Percentiles rank a stretch among this genome's conserved stretches.
Conservation (phyloP, 129 eudicot species). For the Artemisia tridentata region DNA sequence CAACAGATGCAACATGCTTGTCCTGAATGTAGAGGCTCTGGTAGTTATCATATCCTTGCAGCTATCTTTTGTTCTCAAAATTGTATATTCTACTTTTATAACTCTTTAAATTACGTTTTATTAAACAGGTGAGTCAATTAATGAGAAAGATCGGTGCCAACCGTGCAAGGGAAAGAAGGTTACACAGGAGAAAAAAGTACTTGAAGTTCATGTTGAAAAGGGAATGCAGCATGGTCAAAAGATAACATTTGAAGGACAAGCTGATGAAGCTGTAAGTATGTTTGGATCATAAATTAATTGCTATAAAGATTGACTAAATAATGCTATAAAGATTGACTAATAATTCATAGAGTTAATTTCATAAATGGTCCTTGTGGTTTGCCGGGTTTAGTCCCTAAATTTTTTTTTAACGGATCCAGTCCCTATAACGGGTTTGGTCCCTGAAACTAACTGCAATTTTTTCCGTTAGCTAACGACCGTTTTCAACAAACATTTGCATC, state of each 20-base stretch:
- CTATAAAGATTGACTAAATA: not conserved
- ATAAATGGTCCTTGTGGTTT: too few relatives aligned
- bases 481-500: too few relatives aligned
- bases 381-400: too few relatives aligned
- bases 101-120: not conserved
- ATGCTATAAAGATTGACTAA: too few relatives aligned
- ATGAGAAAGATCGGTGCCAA: conserved; percentile 60
- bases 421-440: too few relatives aligned
- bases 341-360: too few relatives aligned
- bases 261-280: conserved; percentile 80
- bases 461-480: too few relatives aligned
- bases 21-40: conserved; percentile 73
- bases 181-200: conserved; percentile 61
- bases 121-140: conserved; percentile 65
- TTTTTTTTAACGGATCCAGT: too few relatives aligned
- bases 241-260: conserved; percentile 60
- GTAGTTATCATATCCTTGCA: conserved; percentile 25
- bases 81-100: not conserved
- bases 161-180: conserved; percentile 81
- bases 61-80: not conserved
- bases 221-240: conserved; percentile 79
- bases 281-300: not conserved
- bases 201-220: conserved; percentile 69
- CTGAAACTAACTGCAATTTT: too few relatives aligned
- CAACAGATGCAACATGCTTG: conserved; percentile 80